Evolutionary conservation across 352 stramenopile genomes (phyloP).

Genomic region (Blastocystis sp.): DNA sequence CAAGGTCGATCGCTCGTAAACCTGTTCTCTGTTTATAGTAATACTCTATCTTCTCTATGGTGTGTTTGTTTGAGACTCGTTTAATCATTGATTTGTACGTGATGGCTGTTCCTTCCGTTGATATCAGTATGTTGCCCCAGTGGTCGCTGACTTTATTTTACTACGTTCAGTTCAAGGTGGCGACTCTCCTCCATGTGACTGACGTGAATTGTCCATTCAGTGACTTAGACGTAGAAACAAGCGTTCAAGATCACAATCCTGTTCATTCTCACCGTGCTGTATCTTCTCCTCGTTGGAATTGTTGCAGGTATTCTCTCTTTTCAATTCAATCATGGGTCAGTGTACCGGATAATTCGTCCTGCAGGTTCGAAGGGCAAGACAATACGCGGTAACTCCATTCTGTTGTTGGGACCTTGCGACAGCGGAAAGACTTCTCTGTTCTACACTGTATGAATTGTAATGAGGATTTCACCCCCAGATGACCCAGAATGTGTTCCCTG

Average conservation of each 20-base stretch:
- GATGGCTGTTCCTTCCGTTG: background rate
- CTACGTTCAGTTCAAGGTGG: slow-evolving; percentile 20
- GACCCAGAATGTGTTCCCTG: background rate
- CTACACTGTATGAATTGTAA: background rate
- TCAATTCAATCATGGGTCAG: too few species aligned
- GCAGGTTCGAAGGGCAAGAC: background rate
- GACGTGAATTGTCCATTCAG: background rate
- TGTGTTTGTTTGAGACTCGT: too few species aligned
- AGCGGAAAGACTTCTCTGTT: slow-evolving; percentile 8
- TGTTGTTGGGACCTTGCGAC: background rate
- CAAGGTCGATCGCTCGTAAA: slow-evolving; percentile 57
- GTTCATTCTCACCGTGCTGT: background rate
- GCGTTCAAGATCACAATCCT: background rate
- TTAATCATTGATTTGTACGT: too few species aligned
- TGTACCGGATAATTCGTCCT: too few species aligned
- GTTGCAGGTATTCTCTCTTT: background rate
- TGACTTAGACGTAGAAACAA: background rate
- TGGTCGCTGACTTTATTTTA: background rate
- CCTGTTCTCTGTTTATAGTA: too few species aligned
- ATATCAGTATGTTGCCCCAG: background rate
- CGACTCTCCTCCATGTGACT: background rate
- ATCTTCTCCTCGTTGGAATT: background rate
- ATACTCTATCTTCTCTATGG: too few species aligned
- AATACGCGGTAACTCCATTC: slow-evolving; percentile 12
- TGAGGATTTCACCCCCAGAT: background rate